Evolutionary conservation across 2,329 filamentous ascomycete species (phyloP).

Genomic region (Claviceps sp.): DNA sequence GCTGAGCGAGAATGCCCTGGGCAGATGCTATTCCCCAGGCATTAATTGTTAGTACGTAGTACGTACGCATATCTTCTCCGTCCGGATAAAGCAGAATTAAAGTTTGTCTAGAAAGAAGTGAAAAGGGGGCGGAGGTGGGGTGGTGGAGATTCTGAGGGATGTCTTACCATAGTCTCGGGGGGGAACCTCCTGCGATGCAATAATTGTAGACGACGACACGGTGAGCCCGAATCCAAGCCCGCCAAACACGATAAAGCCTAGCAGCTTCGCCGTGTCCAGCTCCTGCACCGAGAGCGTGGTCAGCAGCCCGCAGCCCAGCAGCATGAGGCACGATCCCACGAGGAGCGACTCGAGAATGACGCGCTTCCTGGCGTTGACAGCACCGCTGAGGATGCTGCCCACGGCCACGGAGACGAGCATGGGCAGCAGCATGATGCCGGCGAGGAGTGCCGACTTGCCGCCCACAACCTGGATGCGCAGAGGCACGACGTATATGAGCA

Average conservation of each 20-base stretch:
- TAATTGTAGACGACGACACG: constrained; percentile 33
- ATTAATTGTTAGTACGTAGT: not conserved
- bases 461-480: constrained; percentile 37
- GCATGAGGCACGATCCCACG: constrained; percentile 27
- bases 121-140: too few species aligned
- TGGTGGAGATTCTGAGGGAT: not conserved
- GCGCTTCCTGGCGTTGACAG: constrained; percentile 28
- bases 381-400: constrained; percentile 29
- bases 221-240: constrained; percentile 39
- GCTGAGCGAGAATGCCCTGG: constrained; percentile 38
- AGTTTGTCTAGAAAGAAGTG: too few species aligned
- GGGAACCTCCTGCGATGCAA: constrained; percentile 28
- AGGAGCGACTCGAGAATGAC: constrained; percentile 30
- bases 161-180: constrained; percentile 31
- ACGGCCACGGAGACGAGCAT: constrained; percentile 36
- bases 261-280: constrained; percentile 27
- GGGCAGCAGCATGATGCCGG: constrained; percentile 38
- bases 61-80: too few species aligned
- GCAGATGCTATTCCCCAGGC: constrained; percentile 26
- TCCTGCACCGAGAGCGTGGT: constrained; percentile 19
- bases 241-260: constrained; percentile 37
- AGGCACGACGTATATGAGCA: constrained; percentile 36
- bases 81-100: too few species aligned
- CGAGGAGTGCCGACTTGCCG: constrained; percentile 28
- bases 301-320: constrained; percentile 33